phyloP scores from a whole-genome alignment of 1,284 basidiomycete genomes.

The Pyrrhoderma noxium region DNA sequence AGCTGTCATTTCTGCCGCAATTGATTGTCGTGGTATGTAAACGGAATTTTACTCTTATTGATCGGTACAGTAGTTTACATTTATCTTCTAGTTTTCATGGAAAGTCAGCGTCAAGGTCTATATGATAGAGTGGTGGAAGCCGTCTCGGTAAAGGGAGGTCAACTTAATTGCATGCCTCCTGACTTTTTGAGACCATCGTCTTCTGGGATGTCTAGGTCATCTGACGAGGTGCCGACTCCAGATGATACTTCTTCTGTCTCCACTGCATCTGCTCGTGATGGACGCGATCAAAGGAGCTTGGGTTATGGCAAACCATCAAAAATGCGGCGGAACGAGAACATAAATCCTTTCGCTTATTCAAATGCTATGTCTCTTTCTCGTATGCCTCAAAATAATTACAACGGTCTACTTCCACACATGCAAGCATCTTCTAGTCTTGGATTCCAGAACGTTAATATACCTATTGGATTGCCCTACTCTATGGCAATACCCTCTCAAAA shows the following conservation, averaged over 20 bases:
- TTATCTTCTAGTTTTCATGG: conserved; percentile 11
- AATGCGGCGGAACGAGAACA: conserved; percentile 4
- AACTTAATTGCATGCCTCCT: conserved; percentile 8
- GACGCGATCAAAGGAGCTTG: conserved; percentile 3
- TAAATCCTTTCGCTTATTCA: conserved; percentile 1
- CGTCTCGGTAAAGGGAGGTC: conserved; percentile 3
- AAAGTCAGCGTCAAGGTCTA: conserved; percentile 5
- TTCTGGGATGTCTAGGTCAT: not conserved
- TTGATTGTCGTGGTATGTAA: conserved; percentile 48
- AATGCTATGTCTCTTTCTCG: not conserved
- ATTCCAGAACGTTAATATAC: conserved; percentile 14
- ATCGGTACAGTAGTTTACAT: not conserved
- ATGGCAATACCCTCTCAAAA: conserved; percentile 22
- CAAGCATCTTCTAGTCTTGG: conserved; percentile 17
- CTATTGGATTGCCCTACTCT: conserved; percentile 11
- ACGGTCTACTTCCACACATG: conserved; percentile 5
- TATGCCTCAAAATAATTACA: not conserved
- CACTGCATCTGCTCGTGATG: not conserved
- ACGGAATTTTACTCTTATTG: conserved; percentile 35
- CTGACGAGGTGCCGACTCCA: conserved; percentile 3
- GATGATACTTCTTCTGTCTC: conserved; percentile 3
- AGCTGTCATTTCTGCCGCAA: conserved; percentile 41
- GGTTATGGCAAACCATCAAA: conserved; percentile 8
- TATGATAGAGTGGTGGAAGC: conserved; percentile 1
- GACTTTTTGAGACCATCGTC: not conserved